phyloP scores from a whole-genome alignment of 129 eudicot genomes.

The Escallonia rubra region DNA sequence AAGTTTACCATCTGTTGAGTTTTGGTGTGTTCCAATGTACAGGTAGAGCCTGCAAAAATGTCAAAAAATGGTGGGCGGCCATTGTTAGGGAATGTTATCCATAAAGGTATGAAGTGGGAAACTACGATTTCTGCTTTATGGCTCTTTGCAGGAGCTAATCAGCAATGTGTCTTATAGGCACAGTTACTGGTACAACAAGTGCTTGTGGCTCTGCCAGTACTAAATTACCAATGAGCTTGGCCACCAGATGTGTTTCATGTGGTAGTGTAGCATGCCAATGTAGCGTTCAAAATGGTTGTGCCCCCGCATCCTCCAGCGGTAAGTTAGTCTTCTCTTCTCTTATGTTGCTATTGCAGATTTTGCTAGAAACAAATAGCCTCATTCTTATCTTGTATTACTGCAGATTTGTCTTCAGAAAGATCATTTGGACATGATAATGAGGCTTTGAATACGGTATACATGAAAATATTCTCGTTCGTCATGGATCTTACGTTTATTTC shows the following conservation, averaged over 20 bases:
- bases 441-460: conserved; percentile 19
- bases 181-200: conserved; percentile 21
- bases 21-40: not conserved
- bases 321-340: conserved; percentile 7
- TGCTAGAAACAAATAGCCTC: not conserved
- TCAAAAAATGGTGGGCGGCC: not conserved
- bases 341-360: not conserved
- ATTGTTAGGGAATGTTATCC: conserved; percentile 2
- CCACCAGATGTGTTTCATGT: conserved; percentile 18
- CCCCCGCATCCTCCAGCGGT: conserved; percentile 21
- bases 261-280: conserved; percentile 22
- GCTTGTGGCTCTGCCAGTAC: conserved; percentile 19
- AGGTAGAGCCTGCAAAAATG: conserved; percentile 16
- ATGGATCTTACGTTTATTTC: not conserved
- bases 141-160: conserved; percentile 23
- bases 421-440: conserved; percentile 11
- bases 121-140: conserved; percentile 16
- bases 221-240: conserved; percentile 2
- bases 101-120: conserved; percentile 30
- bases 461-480: not conserved
- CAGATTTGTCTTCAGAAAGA: conserved; percentile 34
- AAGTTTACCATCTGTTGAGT: no score
- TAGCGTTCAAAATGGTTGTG: conserved; percentile 9
- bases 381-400: not conserved
- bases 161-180: conserved; percentile 25